Percentiles rank a stretch among this genome's conserved stretches.
phyloP scores from a whole-genome alignment of 768 basidiomycete genomes.

The Austroboletus festivus region DNA sequence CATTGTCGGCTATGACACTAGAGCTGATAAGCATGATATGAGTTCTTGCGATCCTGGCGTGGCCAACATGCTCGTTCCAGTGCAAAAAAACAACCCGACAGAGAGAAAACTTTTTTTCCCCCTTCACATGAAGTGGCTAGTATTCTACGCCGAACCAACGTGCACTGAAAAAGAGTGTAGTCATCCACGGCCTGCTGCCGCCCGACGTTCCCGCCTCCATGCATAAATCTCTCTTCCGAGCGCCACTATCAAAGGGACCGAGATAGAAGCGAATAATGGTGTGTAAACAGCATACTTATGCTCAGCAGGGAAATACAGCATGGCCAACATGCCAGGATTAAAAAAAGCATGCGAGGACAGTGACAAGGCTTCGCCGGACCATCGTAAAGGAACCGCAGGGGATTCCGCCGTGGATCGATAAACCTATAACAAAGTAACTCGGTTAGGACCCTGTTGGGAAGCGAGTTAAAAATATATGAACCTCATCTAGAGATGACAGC shows the following conservation, averaged over 20 bases:
- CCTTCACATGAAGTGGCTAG: conserved; percentile 1
- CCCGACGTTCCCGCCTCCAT: conserved; percentile 43
- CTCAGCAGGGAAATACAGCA: conserved; percentile 96
- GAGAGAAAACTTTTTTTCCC: conserved; percentile 3
- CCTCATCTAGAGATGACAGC: conserved; percentile 70
- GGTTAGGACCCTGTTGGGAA: conserved; percentile 9
- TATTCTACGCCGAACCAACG: conserved; percentile 9
- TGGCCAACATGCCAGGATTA: conserved; percentile 92
- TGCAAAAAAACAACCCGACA: conserved; percentile 10
- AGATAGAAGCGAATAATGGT: conserved; percentile 88
- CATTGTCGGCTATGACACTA: neutral
- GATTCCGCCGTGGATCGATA: conserved; percentile 17
- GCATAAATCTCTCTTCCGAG: conserved; percentile 67
- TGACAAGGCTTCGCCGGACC: conserved; percentile 60
- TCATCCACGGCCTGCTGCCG: conserved; percentile 15
- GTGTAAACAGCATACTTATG: conserved; percentile 98
- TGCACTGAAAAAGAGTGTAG: neutral
- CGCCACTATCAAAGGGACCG: conserved; percentile 78
- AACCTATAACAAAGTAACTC: conserved; percentile 16
- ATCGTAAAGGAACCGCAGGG: conserved; percentile 42
- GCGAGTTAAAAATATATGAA: conserved; percentile 32
- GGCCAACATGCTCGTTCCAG: conserved; percentile 1
- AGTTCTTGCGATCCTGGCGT: neutral
- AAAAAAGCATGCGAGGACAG: conserved; percentile 89
- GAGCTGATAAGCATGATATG: too few species aligned